A percentile compares a stretch with the other conserved stretches of the same genome.
phyloP scores from a whole-genome alignment of 345 rosid species.

The Bruguiera sexangula region DNA sequence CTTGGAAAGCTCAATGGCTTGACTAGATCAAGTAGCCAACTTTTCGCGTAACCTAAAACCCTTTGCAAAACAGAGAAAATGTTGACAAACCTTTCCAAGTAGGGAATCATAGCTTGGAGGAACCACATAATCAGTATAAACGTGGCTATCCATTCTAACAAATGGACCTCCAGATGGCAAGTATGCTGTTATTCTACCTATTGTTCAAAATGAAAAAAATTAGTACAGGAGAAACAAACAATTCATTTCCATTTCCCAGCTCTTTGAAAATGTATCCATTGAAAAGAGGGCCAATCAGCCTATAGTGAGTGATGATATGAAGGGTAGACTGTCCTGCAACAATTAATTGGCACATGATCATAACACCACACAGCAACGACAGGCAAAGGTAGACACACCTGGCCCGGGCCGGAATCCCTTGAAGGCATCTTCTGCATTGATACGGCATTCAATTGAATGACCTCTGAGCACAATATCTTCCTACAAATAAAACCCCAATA shows the following conservation, averaged over 20 bases:
- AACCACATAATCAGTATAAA: conserved; percentile 93
- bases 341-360: too few relatives aligned
- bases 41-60: not conserved
- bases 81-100: conserved; percentile 79
- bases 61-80: not conserved
- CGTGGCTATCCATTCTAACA: conserved; percentile 98
- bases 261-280: not conserved
- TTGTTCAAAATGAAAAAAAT: conserved; percentile 7
- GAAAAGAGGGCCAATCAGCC: not conserved
- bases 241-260: not conserved
- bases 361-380: not conserved
- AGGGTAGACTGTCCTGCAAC: too few relatives aligned
- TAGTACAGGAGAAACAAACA: not conserved
- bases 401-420: conserved; percentile 98
- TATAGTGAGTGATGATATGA: not conserved
- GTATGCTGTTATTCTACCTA: conserved; percentile 95
- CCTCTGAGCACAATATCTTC: conserved; percentile 95
- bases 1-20: not conserved
- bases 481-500: conserved; percentile 35
- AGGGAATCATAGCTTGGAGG: conserved; percentile 99
- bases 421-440: conserved; percentile 97
- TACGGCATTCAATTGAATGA: conserved; percentile 97
- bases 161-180: conserved; percentile 99
- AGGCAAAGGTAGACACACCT: conserved; percentile 37
- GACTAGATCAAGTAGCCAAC: not conserved